Conservation (phyloP, 2,329 filamentous ascomycete species). For the Leptosphaerulina australis region DNA sequence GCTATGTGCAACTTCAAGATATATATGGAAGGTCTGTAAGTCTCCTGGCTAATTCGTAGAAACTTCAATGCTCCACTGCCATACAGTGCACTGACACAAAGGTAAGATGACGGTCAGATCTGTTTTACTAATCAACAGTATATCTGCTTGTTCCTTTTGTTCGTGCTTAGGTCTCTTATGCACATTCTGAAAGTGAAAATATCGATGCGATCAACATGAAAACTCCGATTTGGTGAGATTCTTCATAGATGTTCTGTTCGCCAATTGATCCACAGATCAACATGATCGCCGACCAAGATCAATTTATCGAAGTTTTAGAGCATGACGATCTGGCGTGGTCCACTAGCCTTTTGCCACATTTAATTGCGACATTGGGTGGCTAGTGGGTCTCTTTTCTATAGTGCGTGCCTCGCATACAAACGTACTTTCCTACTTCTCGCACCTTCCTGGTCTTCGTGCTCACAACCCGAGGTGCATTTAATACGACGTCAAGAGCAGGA, state of each 20-base stretch:
- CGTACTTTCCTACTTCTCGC: neutral
- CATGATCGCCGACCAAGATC: neutral
- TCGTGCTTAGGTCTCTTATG: neutral
- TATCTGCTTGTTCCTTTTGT: neutral
- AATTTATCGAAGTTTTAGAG: neutral
- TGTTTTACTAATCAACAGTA: constrained; percentile 3
- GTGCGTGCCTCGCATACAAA: neutral
- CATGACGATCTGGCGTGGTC: constrained; percentile 3
- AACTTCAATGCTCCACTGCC: neutral
- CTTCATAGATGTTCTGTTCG: neutral
- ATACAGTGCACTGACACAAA: neutral
- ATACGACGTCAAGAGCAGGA: too few species aligned
- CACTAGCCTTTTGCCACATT: constrained; percentile 9
- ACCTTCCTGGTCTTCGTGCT: too few species aligned
- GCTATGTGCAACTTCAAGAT: too few species aligned
- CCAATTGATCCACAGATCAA: constrained; percentile 6
- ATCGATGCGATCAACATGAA: neutral
- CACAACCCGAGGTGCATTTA: too few species aligned
- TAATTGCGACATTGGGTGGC: constrained; percentile 6
- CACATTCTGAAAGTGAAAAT: neutral
- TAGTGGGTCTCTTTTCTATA: constrained; percentile 4
- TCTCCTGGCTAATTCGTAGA: neutral
- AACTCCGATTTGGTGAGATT: neutral
- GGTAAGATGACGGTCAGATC: neutral
- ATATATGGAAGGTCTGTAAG: too few species aligned